Base-by-base conservation (phyloP, 108 stramenopile species). In the Pseudonitzschia multistriata region DNA sequence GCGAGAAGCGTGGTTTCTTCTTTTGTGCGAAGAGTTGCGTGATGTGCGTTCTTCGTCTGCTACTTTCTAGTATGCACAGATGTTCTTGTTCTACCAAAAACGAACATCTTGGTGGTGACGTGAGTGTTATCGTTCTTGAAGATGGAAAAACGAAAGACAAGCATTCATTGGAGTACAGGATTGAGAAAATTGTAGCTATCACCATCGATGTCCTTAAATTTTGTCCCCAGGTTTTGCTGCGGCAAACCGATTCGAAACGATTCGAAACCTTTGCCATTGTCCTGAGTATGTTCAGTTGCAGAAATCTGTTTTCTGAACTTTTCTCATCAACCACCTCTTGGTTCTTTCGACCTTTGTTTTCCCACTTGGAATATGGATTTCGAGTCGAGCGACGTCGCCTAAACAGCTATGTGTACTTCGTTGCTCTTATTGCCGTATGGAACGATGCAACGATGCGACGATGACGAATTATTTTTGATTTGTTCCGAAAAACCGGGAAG, bases 1-100 rank as follows among this genome's bases (percentile, higher is more conserved):
- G 70, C 8, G 60, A 48, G 36, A 71, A 71, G 19, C 70, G 59
- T 49, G 70, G 70, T 33, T 71, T 71, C 57, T 69, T 69, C 68
- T 69, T 56, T 40, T 69, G 68, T 36, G 55, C 36, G 25, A 53
- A 52, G 68, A 64, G 42, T 42, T 40, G 24, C 27, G 63, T 47
- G 0, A 42, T 6, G 25, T 28, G 63, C 5, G 5, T 64, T 33
- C n/a, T 27, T 33, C 57, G 15, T 15, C 33, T 35, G n/a, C 31
- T 35, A 21, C 21, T 35, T 59, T 8, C 15, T 10, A 19, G 28
- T 59, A 29, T 3, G 31, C n/a, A 21, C 35, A 34, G 31, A 1
- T 1, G 6, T 59, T 11, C n/a, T 30, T 34, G 7, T 13, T 59
- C 10, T 59, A 59, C 13, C 57, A 33, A 35, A n/a, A 36, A 55